Evolutionary conservation across 495 filamentous ascomycete genomes (phyloP).

Genomic region (Tuber brumale): DNA sequence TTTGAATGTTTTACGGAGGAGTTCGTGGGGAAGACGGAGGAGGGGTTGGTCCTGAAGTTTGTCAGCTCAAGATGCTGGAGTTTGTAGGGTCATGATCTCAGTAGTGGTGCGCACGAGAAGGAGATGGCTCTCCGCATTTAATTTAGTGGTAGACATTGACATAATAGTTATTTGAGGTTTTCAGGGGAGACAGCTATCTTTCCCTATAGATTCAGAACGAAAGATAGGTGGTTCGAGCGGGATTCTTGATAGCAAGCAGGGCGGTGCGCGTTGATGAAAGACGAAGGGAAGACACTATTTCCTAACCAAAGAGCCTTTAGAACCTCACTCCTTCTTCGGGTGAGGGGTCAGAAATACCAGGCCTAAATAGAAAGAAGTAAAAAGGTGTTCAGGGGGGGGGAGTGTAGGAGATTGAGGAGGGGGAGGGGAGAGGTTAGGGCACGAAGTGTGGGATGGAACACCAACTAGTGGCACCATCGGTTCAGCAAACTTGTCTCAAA

Average conservation of each 20-base stretch:
- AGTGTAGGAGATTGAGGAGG: neutral
- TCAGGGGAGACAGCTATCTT: neutral
- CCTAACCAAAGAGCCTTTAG: neutral
- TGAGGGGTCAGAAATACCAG: neutral
- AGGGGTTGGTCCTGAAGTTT: constrained; percentile 81
- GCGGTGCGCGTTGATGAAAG: neutral
- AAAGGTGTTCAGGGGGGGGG: neutral
- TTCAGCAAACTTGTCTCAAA: neutral
- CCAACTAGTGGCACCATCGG: neutral
- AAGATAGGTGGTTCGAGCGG: neutral
- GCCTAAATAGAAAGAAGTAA: neutral
- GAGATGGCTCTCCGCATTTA: constrained; percentile 67
- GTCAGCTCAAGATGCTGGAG: constrained; percentile 12
- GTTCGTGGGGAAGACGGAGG: constrained; percentile 81
- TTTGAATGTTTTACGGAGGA: constrained; percentile 89
- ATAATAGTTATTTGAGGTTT: constrained; percentile 14
- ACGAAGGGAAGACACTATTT: neutral
- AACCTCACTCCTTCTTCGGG: neutral
- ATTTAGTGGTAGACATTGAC: constrained; percentile 52
- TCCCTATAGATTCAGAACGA: neutral
- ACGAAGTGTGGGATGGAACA: neutral
- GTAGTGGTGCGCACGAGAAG: constrained; percentile 52
- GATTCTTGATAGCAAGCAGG: neutral
- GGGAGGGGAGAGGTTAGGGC: neutral
- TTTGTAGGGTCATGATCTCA: constrained; percentile 3